phyloP scores from a whole-genome alignment of 2,329 filamentous ascomycete genomes.

The Colletotrichum zoysiae region DNA sequence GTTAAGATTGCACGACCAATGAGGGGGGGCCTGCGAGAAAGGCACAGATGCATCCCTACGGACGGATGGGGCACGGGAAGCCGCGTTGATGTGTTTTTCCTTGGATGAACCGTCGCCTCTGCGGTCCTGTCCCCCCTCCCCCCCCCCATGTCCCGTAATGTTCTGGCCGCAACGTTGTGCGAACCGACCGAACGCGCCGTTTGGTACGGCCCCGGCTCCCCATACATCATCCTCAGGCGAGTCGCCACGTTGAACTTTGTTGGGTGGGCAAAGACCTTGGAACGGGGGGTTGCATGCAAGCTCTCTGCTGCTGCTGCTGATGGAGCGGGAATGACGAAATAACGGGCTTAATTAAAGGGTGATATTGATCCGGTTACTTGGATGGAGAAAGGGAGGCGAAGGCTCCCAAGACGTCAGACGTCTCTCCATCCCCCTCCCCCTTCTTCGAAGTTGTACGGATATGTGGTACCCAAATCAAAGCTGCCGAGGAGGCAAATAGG shows the following conservation, averaged over 20 bases:
- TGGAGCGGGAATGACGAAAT: not conserved
- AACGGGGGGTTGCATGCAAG: not conserved
- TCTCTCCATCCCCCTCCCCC: not conserved
- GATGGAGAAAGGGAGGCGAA: not conserved
- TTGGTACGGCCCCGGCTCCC: not conserved
- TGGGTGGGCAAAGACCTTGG: constrained; percentile 11
- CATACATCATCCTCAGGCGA: not conserved
- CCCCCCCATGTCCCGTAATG: not conserved
- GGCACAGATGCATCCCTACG: constrained; percentile 6
- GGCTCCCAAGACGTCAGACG: not conserved
- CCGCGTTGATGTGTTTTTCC: not conserved
- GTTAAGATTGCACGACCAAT: not conserved
- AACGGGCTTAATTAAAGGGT: not conserved
- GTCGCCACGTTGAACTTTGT: not conserved
- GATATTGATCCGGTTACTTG: constrained; percentile 1
- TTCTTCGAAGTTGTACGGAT: not conserved
- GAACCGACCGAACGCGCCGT: not conserved
- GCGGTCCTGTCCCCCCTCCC: no score
- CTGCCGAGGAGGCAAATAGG: not conserved
- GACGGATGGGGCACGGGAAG: not conserved
- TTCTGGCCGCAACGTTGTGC: not conserved
- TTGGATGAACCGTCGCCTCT: not conserved
- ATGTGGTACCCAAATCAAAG: not conserved
- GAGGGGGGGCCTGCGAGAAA: not conserved
- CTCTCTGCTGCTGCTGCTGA: not conserved